Conservation (phyloP, 2,329 filamentous ascomycete genomes). For the Podosphaera xanthii region DNA sequence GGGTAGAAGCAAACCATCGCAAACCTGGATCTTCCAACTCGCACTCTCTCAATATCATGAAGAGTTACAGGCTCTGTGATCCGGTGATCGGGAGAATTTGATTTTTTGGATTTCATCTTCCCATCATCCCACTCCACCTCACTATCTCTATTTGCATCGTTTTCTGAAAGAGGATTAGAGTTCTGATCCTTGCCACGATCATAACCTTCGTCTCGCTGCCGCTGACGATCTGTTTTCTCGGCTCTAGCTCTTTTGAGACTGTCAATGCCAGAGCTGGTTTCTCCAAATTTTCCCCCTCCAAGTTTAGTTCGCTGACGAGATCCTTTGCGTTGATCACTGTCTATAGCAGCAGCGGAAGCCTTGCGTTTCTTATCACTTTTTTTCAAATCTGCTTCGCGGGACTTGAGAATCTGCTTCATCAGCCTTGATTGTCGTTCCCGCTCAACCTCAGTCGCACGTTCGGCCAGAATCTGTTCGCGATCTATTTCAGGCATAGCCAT, state of each 20-base stretch:
- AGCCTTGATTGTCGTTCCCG: constrained; percentile 62
- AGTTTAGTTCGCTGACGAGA: constrained; percentile 47
- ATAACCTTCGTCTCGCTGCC: constrained; percentile 37
- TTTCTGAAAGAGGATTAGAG: constrained; percentile 31
- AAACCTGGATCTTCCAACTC: constrained; percentile 69
- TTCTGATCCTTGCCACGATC: constrained; percentile 27
- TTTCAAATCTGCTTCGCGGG: constrained; percentile 38
- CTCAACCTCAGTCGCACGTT: constrained; percentile 65
- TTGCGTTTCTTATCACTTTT: constrained; percentile 45
- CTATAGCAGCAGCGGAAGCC: constrained; percentile 53
- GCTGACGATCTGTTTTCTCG: constrained; percentile 40
- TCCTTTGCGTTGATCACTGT: constrained; percentile 54
- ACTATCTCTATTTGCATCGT: constrained; percentile 46
- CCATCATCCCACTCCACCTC: constrained; percentile 55
- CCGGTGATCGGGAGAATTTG: constrained; percentile 21
- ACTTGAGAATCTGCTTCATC: constrained; percentile 53
- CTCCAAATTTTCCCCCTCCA: constrained; percentile 41
- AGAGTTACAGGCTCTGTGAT: constrained; percentile 45
- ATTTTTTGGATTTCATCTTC: constrained; percentile 24
- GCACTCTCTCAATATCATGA: constrained; percentile 62
- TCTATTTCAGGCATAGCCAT: constrained; percentile 75
- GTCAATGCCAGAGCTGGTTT: constrained; percentile 53
- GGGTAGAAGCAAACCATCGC: constrained; percentile 85
- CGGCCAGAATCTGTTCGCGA: constrained; percentile 72
- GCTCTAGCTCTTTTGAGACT: constrained; percentile 35